These are phyloP conservation scores for Fusarium denticulatum DNA, from an alignment of 2,329 filamentous ascomycete species.

Conservation along the genomic window DNA sequence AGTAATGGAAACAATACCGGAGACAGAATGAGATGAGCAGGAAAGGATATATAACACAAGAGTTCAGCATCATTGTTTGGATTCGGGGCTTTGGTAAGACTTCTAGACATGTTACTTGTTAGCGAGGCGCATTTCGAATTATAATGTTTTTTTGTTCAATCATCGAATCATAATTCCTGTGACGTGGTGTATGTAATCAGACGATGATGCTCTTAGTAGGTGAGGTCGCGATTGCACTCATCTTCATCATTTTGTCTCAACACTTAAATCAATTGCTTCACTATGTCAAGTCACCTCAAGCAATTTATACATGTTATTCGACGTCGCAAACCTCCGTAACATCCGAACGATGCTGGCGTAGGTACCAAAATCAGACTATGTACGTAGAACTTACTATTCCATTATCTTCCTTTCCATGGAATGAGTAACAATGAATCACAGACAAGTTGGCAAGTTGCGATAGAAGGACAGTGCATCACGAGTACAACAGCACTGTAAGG, in stretches of 20 bases:
- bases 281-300: not conserved
- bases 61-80: not conserved
- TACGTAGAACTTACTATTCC: not conserved
- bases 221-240: not conserved
- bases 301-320: not conserved
- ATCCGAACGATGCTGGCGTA: not conserved
- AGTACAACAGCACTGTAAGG: slow-evolving; percentile 2
- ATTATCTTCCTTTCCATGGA: slow-evolving; percentile 3
- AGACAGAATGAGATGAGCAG: slow-evolving; percentile 29
- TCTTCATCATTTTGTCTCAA: too few species aligned
- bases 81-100: slow-evolving; percentile 22
- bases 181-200: slow-evolving; percentile 2
- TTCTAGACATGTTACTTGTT: slow-evolving; percentile 23
- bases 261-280: not conserved
- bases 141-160: slow-evolving; percentile 4
- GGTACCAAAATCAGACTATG: not conserved
- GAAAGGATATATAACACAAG: not conserved
- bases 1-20: not conserved
- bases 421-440: slow-evolving; percentile 43
- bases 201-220: slow-evolving; percentile 29
- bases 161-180: not conserved
- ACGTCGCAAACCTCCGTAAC: not conserved
- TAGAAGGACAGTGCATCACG: slow-evolving; percentile 17
- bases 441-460: slow-evolving; percentile 19
- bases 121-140: slow-evolving; percentile 10